Base-by-base conservation (phyloP, 2,329 filamentous ascomycete species). In the Penicillium thymicola region DNA sequence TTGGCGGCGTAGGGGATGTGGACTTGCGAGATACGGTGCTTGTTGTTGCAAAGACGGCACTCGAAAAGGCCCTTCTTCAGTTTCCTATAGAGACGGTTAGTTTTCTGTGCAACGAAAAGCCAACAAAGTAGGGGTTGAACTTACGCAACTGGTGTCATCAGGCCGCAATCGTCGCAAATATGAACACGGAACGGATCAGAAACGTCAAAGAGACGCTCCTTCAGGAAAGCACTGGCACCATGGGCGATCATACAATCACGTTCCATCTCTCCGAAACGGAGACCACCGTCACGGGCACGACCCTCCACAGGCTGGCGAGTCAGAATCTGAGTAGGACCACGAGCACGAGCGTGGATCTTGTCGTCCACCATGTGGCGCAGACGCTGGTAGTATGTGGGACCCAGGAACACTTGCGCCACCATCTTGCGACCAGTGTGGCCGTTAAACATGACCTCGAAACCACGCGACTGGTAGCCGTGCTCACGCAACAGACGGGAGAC, bases 231-330 rank as follows among this genome's bases (percentile, higher is more conserved):
- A 53, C 91, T 93, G 4, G 95, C 94, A 72, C 94, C 94, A 74
- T 99, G 95, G n/a, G 95, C 92, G 80, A 99, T 99, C 94, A 99
- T 99, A 75, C 94, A 99, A 85, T 99, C 95, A 80, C 95, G 93
- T 78, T 99, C 95, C 94, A 99, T 99, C 82, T 99, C 94, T 87
- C 94, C 94, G 85, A 99, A 99, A 73, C 95, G 93, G 43, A 99
- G 84, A 81, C 94, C 94, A 83, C 94, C 94, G 73, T 99, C 95
- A 77, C 95, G 83, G 4, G 94, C 94, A 85, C 95, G 90, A 89
- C 94, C 94, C 78, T 99, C 94, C 14, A 99, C 94, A 18, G 94
- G 94, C 76, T 99, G 94, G 56, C 95, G 84, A 3, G 94, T 99
- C 79, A 99, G 85, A 70, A 99, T 99, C 78, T 99, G 94, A 23